These are phyloP conservation scores for Saxophila tyrrhenica DNA, from an alignment of 495 filamentous ascomycete genomes.

Conservation along the genomic window DNA sequence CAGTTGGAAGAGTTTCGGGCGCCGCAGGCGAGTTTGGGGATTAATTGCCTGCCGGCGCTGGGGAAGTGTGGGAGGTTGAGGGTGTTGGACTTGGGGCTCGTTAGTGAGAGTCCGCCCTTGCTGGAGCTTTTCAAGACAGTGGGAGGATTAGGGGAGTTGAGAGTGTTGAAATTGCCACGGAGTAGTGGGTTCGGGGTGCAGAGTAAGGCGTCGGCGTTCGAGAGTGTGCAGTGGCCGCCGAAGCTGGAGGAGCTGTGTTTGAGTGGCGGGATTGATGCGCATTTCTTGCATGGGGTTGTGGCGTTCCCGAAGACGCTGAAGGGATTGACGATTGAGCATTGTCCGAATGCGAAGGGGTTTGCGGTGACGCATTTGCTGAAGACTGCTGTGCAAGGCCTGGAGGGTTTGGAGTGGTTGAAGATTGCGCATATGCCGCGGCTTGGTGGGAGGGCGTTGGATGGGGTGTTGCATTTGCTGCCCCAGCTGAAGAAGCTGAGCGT, in stretches of 20 bases:
- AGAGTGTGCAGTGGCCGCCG: constrained; percentile 36
- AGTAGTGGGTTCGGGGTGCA: constrained; percentile 31
- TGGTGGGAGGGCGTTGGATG: constrained; percentile 15
- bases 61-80: constrained; percentile 47
- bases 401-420: constrained; percentile 7
- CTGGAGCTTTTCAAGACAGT: constrained; percentile 43
- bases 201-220: constrained; percentile 14
- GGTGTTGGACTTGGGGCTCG: constrained; percentile 48
- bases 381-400: constrained; percentile 7
- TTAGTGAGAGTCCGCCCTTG: constrained; percentile 43
- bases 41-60: constrained; percentile 53
- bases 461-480: constrained; percentile 18
- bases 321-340: constrained; percentile 30
- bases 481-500: constrained; percentile 21
- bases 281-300: constrained; percentile 31
- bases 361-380: constrained; percentile 10
- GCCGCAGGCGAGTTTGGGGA: constrained; percentile 51
- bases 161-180: constrained; percentile 45
- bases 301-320: constrained; percentile 26
- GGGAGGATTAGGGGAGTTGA: constrained; percentile 37
- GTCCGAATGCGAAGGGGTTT: constrained; percentile 16
- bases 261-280: constrained; percentile 34
- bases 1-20: constrained; percentile 52
- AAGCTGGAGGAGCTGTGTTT: constrained; percentile 34
- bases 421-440: constrained; percentile 22